These are phyloP conservation scores for Ceratocystis eucalypticola DNA, from an alignment of 2,329 filamentous ascomycete species.

Conservation along the genomic window DNA sequence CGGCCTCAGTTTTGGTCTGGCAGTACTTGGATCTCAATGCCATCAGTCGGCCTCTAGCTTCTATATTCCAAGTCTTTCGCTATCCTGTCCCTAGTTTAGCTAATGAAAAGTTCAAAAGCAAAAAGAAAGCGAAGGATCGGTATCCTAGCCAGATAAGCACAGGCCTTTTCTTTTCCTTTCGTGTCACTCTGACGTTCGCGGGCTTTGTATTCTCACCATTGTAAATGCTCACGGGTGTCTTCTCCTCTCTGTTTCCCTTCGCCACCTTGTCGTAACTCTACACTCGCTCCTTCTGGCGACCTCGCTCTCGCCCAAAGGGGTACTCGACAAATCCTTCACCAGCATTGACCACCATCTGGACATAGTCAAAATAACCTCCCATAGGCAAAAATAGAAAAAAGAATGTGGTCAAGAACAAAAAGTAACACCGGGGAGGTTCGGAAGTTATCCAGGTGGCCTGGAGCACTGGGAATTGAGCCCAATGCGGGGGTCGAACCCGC, in stretches of 20 bases:
- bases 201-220: neutral
- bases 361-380: neutral
- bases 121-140: neutral
- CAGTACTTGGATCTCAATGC: too few relatives aligned
- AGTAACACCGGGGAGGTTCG: conserved; percentile 6
- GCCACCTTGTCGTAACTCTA: neutral
- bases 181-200: conserved; percentile 3
- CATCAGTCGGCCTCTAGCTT: too few relatives aligned
- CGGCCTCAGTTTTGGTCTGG: too few relatives aligned
- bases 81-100: neutral
- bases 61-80: neutral
- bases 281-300: neutral
- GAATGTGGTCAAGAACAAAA: neutral
- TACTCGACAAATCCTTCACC: neutral
- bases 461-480: conserved; percentile 22
- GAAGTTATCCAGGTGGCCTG: conserved; percentile 17
- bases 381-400: neutral
- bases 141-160: neutral
- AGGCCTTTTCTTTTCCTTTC: neutral
- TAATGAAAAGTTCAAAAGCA: neutral
- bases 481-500: conserved; percentile 31
- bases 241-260: neutral
- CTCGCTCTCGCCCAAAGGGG: neutral
- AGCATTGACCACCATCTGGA: neutral
- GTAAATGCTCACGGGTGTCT: neutral